A percentile compares a stretch with the other conserved stretches of the same genome.
phyloP scores from a whole-genome alignment of 352 stramenopile species.

The Phytophthora nicotianae region DNA sequence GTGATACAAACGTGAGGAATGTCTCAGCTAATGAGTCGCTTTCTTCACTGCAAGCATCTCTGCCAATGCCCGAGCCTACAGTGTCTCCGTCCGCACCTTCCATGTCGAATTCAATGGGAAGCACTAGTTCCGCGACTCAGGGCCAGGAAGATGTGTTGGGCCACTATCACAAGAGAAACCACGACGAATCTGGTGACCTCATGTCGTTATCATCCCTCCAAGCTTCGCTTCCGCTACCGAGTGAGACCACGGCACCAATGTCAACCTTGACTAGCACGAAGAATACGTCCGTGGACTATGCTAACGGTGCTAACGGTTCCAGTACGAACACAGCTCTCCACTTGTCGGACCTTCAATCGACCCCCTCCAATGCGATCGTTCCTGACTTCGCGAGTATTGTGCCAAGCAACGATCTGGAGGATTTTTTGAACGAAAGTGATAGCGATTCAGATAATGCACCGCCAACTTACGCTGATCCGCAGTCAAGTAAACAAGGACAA shows the following conservation, averaged over 20 bases:
- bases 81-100: neutral
- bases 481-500: neutral
- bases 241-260: neutral
- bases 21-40: neutral
- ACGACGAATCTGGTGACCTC: conserved; percentile 9
- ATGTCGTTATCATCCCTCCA: conserved; percentile 30
- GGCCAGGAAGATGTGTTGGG: conserved; percentile 2
- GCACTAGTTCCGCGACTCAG: neutral
- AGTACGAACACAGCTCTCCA: conserved; percentile 1
- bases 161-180: conserved; percentile 25
- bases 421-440: conserved; percentile 68
- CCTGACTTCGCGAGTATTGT: conserved; percentile 21
- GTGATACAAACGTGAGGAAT: neutral
- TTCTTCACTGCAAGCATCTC: conserved; percentile 19
- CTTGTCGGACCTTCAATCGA: conserved; percentile 24
- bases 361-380: neutral
- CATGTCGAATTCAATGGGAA: neutral
- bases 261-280: neutral
- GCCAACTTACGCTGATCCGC: neutral
- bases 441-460: conserved; percentile 51
- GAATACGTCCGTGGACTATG: conserved; percentile 12
- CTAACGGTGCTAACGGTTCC: conserved; percentile 2
- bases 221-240: conserved; percentile 23
- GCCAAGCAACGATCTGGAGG: conserved; percentile 52
- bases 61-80: conserved; percentile 17